Evolutionary conservation across 116 monocot species (phyloP), one percentile per base, ranked within the genome.

Genomic region (Trichopus zeylanicus): DNA sequence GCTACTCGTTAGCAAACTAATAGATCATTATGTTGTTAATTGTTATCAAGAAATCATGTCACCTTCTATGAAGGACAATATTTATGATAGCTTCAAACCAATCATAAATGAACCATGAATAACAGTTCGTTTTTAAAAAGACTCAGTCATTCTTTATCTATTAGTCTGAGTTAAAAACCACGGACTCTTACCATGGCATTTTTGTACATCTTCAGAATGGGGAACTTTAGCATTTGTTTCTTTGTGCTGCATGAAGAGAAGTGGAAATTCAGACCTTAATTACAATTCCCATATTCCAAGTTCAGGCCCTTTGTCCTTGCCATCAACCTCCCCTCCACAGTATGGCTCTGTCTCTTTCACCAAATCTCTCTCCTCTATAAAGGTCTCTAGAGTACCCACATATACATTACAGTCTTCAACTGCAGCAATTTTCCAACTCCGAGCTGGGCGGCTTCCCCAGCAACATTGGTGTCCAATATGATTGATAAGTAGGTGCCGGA

Each of bases 361-460:
- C 51, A 53, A 29, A 53, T 97, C 84, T 62, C 97, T 87, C 64
- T 87, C 91, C 70, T 97, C 97, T 28, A 91, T 73, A 61, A 97
- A 97, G 49, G 88, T 91, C 73, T 97, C 97, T 21, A 97, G 35
- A 25, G 82, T 91, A 48, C 97, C 97, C n/a, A 97, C 79, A 66
- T 91, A 97, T 18, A 97, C 88, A 69, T 97, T 91, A 68, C 97
- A 97, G 55, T 97, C 97, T 61, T 97, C 97, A 73, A 97, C 61
- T 6, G 87, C 72, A 56, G 53, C 52, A 35, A 97, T 87, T 51
- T 72, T 91, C 97, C 97, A 97, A 32, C 64, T 77, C 51, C 88
- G 69, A 39, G 97, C 97, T 57, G 97, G 97, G 11, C 62, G 68
- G 33, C 91, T 82, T 63, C 79, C 87, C 97, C 97, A 97, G 59